Evolutionary conservation across 106 monocot species (phyloP).

Genomic region (Platanthera zijinensis): DNA sequence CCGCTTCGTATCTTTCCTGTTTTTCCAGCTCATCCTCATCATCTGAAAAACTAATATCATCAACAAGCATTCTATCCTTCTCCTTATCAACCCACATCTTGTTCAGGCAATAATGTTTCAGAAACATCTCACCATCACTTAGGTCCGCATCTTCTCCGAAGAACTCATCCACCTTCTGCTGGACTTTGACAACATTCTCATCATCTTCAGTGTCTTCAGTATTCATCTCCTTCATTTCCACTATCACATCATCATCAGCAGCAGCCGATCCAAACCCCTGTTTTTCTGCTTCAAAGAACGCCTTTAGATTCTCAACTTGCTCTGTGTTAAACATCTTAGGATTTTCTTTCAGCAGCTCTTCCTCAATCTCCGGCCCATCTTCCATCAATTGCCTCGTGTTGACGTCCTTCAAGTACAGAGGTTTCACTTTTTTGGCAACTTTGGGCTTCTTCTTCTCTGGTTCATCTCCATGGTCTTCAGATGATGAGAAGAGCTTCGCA

Average conservation of each 20-base stretch:
- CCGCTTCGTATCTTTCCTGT: conserved; percentile 77
- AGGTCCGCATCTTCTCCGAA: conserved; percentile 59
- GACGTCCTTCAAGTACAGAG: conserved; percentile 85
- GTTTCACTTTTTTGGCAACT: conserved; percentile 46
- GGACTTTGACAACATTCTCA: conserved; percentile 23
- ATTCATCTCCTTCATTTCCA: conserved; percentile 38
- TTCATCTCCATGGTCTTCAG: conserved; percentile 25
- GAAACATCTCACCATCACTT: conserved; percentile 55
- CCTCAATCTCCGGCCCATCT: conserved; percentile 60
- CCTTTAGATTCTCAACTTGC: conserved; percentile 49
- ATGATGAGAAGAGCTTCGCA: conserved; percentile 47
- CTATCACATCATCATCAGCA: conserved; percentile 39
- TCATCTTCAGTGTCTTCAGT: conserved; percentile 22
- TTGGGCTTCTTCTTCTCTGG: conserved; percentile 8
- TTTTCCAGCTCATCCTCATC: conserved; percentile 83
- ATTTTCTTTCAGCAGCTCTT: conserved; percentile 13
- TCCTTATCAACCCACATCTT: conserved; percentile 52
- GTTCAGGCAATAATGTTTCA: conserved; percentile 64
- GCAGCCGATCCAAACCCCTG: conserved; percentile 21
- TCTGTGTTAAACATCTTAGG: conserved; percentile 57
- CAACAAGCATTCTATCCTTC: conserved; percentile 19
- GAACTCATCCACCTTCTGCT: conserved; percentile 48
- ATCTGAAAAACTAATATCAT: conserved; percentile 48
- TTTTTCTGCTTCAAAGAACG: conserved; percentile 68
- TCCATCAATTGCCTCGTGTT: conserved; percentile 62